Conservation (phyloP, 1,139 yeast species). For the Suhomyces ambrosiae region DNA sequence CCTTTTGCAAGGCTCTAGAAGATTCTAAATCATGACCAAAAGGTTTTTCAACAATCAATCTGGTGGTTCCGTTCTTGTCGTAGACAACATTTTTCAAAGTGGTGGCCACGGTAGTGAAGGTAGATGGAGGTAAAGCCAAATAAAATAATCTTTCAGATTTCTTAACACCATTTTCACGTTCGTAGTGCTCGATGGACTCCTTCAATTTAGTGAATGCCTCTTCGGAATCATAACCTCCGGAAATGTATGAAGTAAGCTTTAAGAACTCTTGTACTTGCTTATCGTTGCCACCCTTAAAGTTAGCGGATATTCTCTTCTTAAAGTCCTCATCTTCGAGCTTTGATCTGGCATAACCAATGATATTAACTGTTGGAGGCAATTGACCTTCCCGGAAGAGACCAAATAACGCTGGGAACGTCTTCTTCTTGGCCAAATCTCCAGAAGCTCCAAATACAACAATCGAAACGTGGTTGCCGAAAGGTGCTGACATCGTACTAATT, state of each 20-base stretch:
- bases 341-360: slow-evolving; percentile 92
- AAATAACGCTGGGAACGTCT: slow-evolving; percentile 82
- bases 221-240: slow-evolving; percentile 78
- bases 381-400: slow-evolving; percentile 77
- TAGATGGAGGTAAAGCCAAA: slow-evolving; percentile 93
- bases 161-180: slow-evolving; percentile 44
- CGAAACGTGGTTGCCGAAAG: slow-evolving; percentile 63
- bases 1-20: slow-evolving; percentile 73
- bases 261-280: slow-evolving; percentile 66
- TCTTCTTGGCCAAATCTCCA: slow-evolving; percentile 96
- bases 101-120: slow-evolving; percentile 76
- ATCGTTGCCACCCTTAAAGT: slow-evolving; percentile 55
- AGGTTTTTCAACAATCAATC: slow-evolving; percentile 94
- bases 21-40: slow-evolving; percentile 89
- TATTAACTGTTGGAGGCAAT: slow-evolving; percentile 67
- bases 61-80: slow-evolving; percentile 63
- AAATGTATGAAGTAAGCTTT: slow-evolving; percentile 61
- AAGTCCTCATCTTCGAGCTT: slow-evolving; percentile 67
- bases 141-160: slow-evolving; percentile 80
- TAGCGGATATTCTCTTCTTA: slow-evolving; percentile 62
- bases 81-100: slow-evolving; percentile 72
- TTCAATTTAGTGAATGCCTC: slow-evolving; percentile 69
- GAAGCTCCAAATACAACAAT: slow-evolving; percentile 94
- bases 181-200: slow-evolving; percentile 58
- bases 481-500: slow-evolving; percentile 18